phyloP scores from a whole-genome alignment of 2,329 filamentous ascomycete species.

The Aspergillus japonicus region DNA sequence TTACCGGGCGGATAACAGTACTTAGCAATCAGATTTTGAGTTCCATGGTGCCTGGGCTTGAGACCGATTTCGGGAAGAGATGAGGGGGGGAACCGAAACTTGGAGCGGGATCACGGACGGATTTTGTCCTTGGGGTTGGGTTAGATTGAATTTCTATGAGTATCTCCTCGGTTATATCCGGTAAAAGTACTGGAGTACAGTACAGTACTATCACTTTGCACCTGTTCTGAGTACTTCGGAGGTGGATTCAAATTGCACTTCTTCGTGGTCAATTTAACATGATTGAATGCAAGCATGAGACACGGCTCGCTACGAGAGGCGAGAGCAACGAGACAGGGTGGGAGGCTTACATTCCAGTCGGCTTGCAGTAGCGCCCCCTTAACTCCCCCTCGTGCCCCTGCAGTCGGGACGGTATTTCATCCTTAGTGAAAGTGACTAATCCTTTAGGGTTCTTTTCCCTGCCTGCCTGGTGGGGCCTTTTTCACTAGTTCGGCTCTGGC shows the following conservation, averaged over 20 bases:
- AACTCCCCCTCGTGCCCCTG: not conserved
- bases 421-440: not conserved
- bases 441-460: conserved; percentile 4
- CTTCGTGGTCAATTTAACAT: too few species aligned
- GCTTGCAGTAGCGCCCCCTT: conserved; percentile 3
- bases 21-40: conserved; percentile 4
- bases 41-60: not conserved
- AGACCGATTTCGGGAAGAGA: conserved; percentile 1
- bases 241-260: too few species aligned
- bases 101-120: not conserved
- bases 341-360: not conserved
- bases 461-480: not conserved
- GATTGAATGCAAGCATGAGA: not conserved
- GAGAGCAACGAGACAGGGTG: not conserved
- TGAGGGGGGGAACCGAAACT: not conserved
- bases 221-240: not conserved
- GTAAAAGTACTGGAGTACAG: not conserved
- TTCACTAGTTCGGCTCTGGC: conserved; percentile 5
- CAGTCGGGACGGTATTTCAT: not conserved
- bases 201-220: too few species aligned
- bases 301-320: not conserved
- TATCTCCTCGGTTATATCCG: not conserved
- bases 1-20: not conserved
- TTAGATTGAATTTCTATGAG: not conserved
- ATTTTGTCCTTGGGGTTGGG: not conserved